Percentiles rank a stretch among this genome's conserved stretches.
phyloP scores from a whole-genome alignment of 1,284 basidiomycete species.

The Cutaneotrichosporon sp. region DNA sequence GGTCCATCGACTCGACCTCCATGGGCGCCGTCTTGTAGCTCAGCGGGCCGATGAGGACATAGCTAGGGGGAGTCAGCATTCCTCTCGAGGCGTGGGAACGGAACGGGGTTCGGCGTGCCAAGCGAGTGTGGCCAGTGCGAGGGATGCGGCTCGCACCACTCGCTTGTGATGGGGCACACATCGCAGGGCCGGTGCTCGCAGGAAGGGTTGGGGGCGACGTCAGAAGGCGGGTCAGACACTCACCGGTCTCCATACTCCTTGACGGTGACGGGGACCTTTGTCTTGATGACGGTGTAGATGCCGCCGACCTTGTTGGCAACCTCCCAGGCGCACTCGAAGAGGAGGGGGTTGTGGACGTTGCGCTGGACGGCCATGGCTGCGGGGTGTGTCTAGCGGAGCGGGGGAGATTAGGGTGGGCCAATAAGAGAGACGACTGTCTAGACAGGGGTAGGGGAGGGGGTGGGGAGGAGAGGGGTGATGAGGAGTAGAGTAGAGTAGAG shows the following conservation, averaged over 20 bases:
- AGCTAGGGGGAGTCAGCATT: slow-evolving; percentile 58
- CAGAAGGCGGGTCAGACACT: slow-evolving; percentile 18
- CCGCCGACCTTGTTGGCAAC: slow-evolving; percentile 97
- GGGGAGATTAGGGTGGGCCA: background rate
- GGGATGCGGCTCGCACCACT: background rate
- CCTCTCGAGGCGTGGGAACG: background rate
- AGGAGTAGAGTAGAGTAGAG: background rate
- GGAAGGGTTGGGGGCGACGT: background rate
- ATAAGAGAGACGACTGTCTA: background rate
- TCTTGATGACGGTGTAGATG: slow-evolving; percentile 99
- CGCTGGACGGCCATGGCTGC: slow-evolving; percentile 53
- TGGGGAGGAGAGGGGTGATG: no score
- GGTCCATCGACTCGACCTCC: slow-evolving; percentile 95
- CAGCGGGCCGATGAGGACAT: slow-evolving; percentile 89
- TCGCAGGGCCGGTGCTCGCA: no score
- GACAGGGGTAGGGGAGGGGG: background rate
- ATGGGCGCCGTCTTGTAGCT: slow-evolving; percentile 97
- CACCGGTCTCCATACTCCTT: slow-evolving; percentile 67
- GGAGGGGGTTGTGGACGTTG: slow-evolving; percentile 72
- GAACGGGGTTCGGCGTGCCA: no score
- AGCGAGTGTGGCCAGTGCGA: background rate
- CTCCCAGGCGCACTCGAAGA: slow-evolving; percentile 92
- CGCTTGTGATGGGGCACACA: background rate
- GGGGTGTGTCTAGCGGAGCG: background rate
- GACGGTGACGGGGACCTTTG: slow-evolving; percentile 96